Percentiles rank a stretch among this genome's conserved stretches.
These are phyloP conservation scores for Bauhinia variegata DNA, from an alignment of 306 rosid species.

Conservation along the genomic window DNA sequence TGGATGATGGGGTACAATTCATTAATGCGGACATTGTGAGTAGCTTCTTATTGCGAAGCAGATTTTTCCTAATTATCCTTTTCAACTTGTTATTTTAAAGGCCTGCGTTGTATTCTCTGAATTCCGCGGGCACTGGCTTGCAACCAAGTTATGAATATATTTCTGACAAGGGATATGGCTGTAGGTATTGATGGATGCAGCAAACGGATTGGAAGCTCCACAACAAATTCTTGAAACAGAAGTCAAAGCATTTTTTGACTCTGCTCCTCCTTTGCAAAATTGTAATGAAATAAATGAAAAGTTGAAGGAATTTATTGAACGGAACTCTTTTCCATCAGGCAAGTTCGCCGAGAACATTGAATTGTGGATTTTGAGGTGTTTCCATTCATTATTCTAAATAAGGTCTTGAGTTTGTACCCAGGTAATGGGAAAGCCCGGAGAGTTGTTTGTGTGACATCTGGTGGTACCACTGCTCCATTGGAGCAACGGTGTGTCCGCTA, in stretches of 20 bases:
- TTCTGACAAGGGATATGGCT: conserved; percentile 22
- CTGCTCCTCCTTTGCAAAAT: conserved; percentile 76
- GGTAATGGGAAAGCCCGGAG: conserved; percentile 57
- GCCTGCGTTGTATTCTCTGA: background rate
- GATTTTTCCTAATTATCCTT: background rate
- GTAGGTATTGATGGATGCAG: conserved; percentile 59
- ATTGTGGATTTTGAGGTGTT: conserved; percentile 11
- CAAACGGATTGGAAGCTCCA: conserved; percentile 38
- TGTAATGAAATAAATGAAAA: conserved; percentile 49
- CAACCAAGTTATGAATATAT: conserved; percentile 19
- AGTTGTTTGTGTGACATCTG: conserved; percentile 88
- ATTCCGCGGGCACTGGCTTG: background rate
- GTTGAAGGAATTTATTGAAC: conserved; percentile 57
- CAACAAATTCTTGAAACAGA: conserved; percentile 50
- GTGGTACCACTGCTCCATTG: conserved; percentile 96
- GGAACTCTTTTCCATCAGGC: conserved; percentile 54
- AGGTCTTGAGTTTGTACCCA: conserved; percentile 34
- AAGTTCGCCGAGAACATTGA: conserved; percentile 29
- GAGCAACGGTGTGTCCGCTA: conserved; percentile 89
- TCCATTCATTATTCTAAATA: conserved; percentile 13
- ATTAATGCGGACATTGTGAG: background rate
- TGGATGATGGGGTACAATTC: background rate
- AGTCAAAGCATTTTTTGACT: conserved; percentile 70
- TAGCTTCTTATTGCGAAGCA: background rate
- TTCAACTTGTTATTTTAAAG: background rate